phyloP scores from a whole-genome alignment of 140 eudicot species.

The Erigeron philadelphicus region DNA sequence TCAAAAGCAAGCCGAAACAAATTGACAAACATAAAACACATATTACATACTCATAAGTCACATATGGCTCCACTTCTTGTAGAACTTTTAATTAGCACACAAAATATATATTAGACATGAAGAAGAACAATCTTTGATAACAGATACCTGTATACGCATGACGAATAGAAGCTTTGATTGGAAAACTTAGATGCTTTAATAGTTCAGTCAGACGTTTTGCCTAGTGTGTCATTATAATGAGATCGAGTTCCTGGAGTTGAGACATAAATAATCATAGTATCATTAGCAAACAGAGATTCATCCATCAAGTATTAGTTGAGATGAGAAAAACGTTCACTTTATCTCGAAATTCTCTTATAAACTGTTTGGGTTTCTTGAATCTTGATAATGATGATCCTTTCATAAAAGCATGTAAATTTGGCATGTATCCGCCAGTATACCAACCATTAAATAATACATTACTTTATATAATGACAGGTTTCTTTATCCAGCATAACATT shows the following conservation, averaged over 20 bases:
- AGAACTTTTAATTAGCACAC: conserved; percentile 34
- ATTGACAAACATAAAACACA: no score
- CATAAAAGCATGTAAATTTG: not conserved
- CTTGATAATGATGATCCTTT: conserved; percentile 48
- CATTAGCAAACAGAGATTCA: not conserved
- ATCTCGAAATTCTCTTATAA: conserved; percentile 49
- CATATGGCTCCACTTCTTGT: conserved; percentile 76
- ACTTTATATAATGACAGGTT: no score
- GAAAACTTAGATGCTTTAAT: conserved; percentile 18
- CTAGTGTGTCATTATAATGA: conserved; percentile 41
- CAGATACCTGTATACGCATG: conserved; percentile 79
- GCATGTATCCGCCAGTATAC: no score
- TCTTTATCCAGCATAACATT: no score
- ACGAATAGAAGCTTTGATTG: conserved; percentile 66
- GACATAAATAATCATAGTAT: not conserved
- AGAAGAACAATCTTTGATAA: not conserved
- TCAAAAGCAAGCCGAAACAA: no score
- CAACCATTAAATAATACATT: no score
- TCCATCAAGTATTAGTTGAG: not conserved
- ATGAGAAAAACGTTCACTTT: conserved; percentile 33
- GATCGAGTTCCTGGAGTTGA: conserved; percentile 55
- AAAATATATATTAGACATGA: not conserved
- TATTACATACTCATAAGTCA: conserved; percentile 68
- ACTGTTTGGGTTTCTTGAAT: conserved; percentile 83
- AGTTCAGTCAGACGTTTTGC: conserved; percentile 32